Conservation (phyloP, 805 yeast species). For the Torulaspora microellipsoides region DNA sequence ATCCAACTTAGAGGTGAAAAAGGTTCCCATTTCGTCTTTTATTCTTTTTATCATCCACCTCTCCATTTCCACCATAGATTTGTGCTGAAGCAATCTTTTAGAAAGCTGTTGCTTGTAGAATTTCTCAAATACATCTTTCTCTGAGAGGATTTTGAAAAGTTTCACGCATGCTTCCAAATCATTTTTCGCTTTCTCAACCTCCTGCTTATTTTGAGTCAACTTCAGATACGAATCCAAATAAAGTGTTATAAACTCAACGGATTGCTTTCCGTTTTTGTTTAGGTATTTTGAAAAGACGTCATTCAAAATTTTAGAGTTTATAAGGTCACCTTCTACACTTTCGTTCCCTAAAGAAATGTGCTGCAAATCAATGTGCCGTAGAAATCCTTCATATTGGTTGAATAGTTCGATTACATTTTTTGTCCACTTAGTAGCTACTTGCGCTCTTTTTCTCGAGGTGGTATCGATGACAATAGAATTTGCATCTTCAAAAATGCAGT, state of each 20-base stretch:
- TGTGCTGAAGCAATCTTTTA: conserved; percentile 57
- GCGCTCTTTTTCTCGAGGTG: conserved; percentile 37
- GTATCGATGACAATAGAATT: conserved; percentile 12
- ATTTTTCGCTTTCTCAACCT: conserved; percentile 30
- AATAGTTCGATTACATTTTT: conserved; percentile 50
- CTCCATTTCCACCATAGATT: conserved; percentile 57
- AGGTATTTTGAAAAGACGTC: conserved; percentile 59
- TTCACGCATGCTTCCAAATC: conserved; percentile 52
- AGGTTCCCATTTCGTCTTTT: conserved; percentile 71
- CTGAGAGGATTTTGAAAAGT: conserved; percentile 64
- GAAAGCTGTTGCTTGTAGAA: conserved; percentile 84
- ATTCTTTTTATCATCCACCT: conserved; percentile 60
- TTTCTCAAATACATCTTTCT: conserved; percentile 81
- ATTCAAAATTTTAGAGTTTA: conserved; percentile 44
- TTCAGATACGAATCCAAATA: conserved; percentile 55
- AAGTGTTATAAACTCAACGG: conserved; percentile 52
- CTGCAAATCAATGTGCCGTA: conserved; percentile 44
- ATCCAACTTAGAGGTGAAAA: conserved; percentile 73
- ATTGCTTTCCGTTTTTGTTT: conserved; percentile 41
- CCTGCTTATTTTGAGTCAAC: conserved; percentile 43
- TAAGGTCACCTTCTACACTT: neutral
- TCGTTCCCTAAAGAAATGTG: conserved; percentile 33
- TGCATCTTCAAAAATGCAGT: conserved; percentile 18
- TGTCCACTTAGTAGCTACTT: conserved; percentile 63
- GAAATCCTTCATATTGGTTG: conserved; percentile 46